Conservation (phyloP, 2,329 filamentous ascomycete genomes). For the Colletotrichum gigasporum region DNA sequence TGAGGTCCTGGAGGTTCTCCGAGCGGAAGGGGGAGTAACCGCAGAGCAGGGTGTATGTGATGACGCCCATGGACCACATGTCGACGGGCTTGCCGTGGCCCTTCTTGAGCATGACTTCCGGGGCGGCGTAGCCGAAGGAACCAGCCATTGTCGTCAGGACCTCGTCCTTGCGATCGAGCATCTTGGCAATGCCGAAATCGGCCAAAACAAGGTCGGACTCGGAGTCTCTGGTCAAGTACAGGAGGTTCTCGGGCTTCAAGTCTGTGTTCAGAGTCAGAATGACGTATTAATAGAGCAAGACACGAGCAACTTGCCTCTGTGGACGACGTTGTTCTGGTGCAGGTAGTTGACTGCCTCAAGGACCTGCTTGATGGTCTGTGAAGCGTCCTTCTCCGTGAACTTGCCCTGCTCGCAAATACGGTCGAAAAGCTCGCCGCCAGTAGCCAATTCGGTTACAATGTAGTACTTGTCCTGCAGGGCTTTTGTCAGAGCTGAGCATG, state of each 20-base stretch:
- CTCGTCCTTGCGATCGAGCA: conserved; percentile 89
- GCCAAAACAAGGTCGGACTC: conserved; percentile 91
- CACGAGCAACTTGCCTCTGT: conserved; percentile 74
- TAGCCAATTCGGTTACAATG: conserved; percentile 96
- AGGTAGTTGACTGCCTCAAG: conserved; percentile 94
- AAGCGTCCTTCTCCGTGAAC: conserved; percentile 98
- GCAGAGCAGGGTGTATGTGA: conserved; percentile 97
- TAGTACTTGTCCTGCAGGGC: conserved; percentile 92
- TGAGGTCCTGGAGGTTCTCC: conserved; percentile 90
- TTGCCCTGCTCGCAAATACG: conserved; percentile 97
- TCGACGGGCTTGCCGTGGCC: conserved; percentile 98
- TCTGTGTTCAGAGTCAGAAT: conserved; percentile 62
- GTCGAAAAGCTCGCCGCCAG: conserved; percentile 95
- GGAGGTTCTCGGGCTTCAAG: conserved; percentile 96
- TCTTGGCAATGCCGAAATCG: conserved; percentile 99
- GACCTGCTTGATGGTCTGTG: conserved; percentile 93
- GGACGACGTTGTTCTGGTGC: conserved; percentile 93
- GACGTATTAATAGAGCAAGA: neutral
- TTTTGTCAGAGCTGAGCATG: conserved; percentile 9
- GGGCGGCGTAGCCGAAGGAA: conserved; percentile 96
- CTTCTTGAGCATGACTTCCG: conserved; percentile 97
- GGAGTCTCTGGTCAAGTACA: conserved; percentile 83
- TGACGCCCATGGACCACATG: conserved; percentile 99
- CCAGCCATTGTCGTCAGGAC: conserved; percentile 98
- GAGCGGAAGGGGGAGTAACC: conserved; percentile 98